Percentiles rank a stretch among this genome's conserved stretches.
Conservation (phyloP, 257 asterid genomes). For the Nicotiana sylvestris region DNA sequence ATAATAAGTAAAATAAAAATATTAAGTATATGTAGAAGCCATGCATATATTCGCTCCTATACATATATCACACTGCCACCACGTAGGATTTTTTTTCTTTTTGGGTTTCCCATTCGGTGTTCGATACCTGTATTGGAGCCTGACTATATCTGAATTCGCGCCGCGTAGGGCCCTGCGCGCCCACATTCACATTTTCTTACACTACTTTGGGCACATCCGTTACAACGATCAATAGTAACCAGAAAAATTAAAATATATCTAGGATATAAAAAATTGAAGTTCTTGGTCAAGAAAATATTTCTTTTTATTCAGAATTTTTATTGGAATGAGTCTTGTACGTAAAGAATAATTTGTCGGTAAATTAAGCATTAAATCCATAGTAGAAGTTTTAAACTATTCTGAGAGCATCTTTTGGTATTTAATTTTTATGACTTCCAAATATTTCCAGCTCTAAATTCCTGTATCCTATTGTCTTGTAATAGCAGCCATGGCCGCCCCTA, state of each 20-base stretch:
- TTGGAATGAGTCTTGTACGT: neutral
- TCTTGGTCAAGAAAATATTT: neutral
- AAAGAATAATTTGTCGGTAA: neutral
- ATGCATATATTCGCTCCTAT: too few species aligned
- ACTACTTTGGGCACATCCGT: too few species aligned
- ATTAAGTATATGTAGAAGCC: too few species aligned
- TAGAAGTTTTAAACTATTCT: neutral
- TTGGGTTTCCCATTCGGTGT: too few species aligned
- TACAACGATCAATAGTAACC: neutral
- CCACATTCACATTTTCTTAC: neutral
- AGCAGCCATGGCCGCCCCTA: constrained; percentile 4
- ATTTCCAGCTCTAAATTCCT: neutral
- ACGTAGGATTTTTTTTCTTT: too few species aligned
- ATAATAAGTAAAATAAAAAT: too few species aligned
- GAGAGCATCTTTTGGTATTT: neutral
- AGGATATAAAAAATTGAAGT: neutral
- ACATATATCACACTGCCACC: too few species aligned
- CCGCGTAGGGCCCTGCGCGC: neutral
- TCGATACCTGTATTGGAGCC: too few species aligned
- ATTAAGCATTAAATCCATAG: neutral
- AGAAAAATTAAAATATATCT: neutral
- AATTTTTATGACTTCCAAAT: neutral
- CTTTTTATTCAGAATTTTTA: neutral
- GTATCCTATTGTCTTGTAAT: neutral
- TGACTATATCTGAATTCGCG: too few species aligned